These are phyloP conservation scores for Pseudopithomyces chartarum DNA, from an alignment of 2,329 filamentous ascomycete species.

Conservation along the genomic window DNA sequence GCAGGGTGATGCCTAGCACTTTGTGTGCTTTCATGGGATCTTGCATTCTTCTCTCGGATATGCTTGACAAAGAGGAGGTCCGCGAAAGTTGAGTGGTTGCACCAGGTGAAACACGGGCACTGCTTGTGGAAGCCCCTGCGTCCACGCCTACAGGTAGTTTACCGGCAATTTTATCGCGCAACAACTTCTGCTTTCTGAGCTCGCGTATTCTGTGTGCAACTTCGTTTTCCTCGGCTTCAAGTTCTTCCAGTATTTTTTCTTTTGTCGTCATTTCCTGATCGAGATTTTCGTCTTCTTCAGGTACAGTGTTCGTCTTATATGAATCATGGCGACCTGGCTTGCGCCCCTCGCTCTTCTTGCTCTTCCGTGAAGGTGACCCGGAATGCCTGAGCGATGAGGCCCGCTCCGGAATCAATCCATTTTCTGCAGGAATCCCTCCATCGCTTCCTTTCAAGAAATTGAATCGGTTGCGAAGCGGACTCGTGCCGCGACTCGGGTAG, in stretches of 20 bases:
- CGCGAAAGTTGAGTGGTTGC: slow-evolving; percentile 35
- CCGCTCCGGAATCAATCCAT: slow-evolving; percentile 39
- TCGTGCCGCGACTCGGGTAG: slow-evolving; percentile 38
- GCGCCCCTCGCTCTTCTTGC: slow-evolving; percentile 29
- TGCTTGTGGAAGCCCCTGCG: slow-evolving; percentile 47
- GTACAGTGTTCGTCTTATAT: slow-evolving; percentile 31
- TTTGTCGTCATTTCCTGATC: slow-evolving; percentile 28
- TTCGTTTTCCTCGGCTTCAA: slow-evolving; percentile 56
- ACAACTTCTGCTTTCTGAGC: slow-evolving; percentile 61
- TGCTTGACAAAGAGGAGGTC: slow-evolving; percentile 39
- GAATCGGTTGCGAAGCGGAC: slow-evolving; percentile 35
- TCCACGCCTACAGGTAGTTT: slow-evolving; percentile 41
- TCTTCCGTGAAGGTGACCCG: slow-evolving; percentile 39
- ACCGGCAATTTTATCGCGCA: slow-evolving; percentile 52
- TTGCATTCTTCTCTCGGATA: slow-evolving; percentile 32
- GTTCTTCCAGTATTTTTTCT: slow-evolving; percentile 37
- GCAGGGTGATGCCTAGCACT: slow-evolving; percentile 44
- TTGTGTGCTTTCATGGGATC: slow-evolving; percentile 49
- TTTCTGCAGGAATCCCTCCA: slow-evolving; percentile 32
- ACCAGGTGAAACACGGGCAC: slow-evolving; percentile 40
- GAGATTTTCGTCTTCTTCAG: slow-evolving; percentile 31
- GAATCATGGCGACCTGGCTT: slow-evolving; percentile 31
- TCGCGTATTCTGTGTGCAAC: slow-evolving; percentile 64
- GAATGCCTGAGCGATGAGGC: slow-evolving; percentile 41
- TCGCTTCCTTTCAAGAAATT: slow-evolving; percentile 29